Evolutionary conservation across 2,329 filamentous ascomycete genomes (phyloP).

Genomic region (Clarireedia monteithiana): DNA sequence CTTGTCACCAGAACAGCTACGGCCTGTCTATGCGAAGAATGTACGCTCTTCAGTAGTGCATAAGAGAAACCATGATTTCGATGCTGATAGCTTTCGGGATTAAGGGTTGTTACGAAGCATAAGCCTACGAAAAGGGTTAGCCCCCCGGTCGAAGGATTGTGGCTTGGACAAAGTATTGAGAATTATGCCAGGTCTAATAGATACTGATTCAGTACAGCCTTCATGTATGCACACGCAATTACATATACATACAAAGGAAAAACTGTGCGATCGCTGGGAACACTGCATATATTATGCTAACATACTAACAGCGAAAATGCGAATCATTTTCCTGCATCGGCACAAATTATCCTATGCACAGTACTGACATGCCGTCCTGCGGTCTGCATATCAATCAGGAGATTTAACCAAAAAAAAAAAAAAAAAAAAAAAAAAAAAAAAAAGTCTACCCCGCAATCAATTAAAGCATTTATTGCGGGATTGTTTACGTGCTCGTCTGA

Average conservation of each 20-base stretch:
- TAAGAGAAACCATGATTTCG: not conserved
- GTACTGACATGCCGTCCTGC: no score
- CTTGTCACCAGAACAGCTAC: not conserved
- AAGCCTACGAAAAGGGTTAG: not conserved
- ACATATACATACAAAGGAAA: not conserved
- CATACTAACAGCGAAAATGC: not conserved
- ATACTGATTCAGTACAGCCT: no score
- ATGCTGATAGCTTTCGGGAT: not conserved
- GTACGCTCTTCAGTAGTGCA: not conserved
- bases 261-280: not conserved
- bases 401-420: no score
- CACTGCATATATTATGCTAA: not conserved
- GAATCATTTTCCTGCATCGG: not conserved
- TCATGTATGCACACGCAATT: not conserved
- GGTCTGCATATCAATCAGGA: no score
- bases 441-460: no score
- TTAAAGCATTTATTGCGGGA: no score
- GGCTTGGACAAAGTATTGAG: conserved; percentile 2
- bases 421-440: no score
- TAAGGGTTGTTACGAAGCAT: not conserved
- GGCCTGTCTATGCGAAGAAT: not conserved
- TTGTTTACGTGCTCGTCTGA: no score
- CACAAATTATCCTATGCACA: not conserved
- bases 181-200: not conserved
- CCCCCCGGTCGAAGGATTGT: conserved; percentile 3